Conservation (phyloP, 345 rosid species). For the Adansonia digitata region DNA sequence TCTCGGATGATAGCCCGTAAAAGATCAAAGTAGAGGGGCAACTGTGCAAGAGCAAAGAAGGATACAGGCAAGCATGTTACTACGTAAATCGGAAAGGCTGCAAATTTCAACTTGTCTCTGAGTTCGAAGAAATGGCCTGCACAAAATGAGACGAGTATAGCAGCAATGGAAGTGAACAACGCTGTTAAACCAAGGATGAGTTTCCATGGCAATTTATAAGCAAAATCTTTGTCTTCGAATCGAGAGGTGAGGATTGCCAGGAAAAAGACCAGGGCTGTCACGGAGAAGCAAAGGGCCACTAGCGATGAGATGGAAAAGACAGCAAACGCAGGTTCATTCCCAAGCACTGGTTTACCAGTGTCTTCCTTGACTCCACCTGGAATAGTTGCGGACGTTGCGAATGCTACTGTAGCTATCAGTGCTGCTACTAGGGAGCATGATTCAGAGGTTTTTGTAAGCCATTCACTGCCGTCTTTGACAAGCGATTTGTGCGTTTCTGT, state of each 20-base stretch:
- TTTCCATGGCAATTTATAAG: constrained; percentile 13
- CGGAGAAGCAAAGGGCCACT: constrained; percentile 21
- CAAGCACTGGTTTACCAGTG: not conserved
- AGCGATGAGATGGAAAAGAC: constrained; percentile 23
- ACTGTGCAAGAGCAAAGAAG: constrained; percentile 18
- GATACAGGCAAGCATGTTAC: constrained; percentile 26
- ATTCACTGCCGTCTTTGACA: constrained; percentile 16
- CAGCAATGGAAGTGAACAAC: constrained; percentile 20
- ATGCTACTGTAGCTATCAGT: constrained; percentile 33
- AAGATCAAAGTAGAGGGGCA: constrained; percentile 24
- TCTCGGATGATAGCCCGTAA: constrained; percentile 8
- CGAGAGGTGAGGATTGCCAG: constrained; percentile 23
- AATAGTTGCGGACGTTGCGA: constrained; percentile 20
- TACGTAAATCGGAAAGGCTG: constrained; percentile 16
- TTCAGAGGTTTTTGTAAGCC: constrained; percentile 29
- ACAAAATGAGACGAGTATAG: constrained; percentile 25
- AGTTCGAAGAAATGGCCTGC: constrained; percentile 28
- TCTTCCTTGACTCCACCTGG: constrained; percentile 17
- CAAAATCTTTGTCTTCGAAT: constrained; percentile 22
- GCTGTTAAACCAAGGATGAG: constrained; percentile 22
- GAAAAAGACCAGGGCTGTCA: constrained; percentile 18
- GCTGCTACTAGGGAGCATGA: constrained; percentile 34
- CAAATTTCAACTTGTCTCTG: not conserved
- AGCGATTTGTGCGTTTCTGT: constrained; percentile 16
- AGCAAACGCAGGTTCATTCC: not conserved